Evolutionary conservation across 106 monocot species (phyloP).

Genomic region (Acanthochlamys bracteata): DNA sequence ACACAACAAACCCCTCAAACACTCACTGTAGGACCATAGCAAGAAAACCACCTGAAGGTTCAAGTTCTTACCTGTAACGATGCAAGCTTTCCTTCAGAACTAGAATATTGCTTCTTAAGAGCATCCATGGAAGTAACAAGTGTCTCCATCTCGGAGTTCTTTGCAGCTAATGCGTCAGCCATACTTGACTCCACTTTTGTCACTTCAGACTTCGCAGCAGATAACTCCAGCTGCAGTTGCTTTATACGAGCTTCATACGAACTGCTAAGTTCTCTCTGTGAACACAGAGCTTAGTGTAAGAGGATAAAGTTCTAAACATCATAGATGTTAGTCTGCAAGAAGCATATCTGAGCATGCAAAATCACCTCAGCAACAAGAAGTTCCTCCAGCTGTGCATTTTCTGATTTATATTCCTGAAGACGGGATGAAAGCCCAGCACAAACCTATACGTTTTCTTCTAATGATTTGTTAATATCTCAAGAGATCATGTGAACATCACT

Average conservation of each 20-base stretch:
- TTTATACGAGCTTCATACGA: conserved; percentile 82
- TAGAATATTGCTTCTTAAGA: conserved; percentile 63
- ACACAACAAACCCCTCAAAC: no score
- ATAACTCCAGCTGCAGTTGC: conserved; percentile 79
- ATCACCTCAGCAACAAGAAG: conserved; percentile 89
- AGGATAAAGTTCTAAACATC: neutral
- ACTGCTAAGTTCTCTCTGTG: conserved; percentile 67
- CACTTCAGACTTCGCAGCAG: conserved; percentile 50
- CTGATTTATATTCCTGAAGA: conserved; percentile 96
- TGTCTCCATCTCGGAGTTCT: conserved; percentile 84
- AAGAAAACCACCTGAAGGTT: neutral
- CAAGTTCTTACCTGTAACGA: conserved; percentile 60
- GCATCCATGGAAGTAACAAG: conserved; percentile 59
- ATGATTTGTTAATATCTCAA: neutral
- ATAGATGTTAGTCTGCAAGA: neutral
- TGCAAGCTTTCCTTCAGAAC: conserved; percentile 66
- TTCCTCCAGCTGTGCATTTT: conserved; percentile 94
- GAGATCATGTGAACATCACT: neutral
- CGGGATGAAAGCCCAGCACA: conserved; percentile 97
- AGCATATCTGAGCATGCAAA: conserved; percentile 3
- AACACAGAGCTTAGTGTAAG: neutral
- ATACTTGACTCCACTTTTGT: conserved; percentile 65
- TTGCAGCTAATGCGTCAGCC: conserved; percentile 72
- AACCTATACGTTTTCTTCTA: conserved; percentile 35
- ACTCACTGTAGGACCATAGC: neutral